These are phyloP conservation scores for Camelina hispida DNA, from an alignment of 345 rosid species.

Conservation along the genomic window DNA sequence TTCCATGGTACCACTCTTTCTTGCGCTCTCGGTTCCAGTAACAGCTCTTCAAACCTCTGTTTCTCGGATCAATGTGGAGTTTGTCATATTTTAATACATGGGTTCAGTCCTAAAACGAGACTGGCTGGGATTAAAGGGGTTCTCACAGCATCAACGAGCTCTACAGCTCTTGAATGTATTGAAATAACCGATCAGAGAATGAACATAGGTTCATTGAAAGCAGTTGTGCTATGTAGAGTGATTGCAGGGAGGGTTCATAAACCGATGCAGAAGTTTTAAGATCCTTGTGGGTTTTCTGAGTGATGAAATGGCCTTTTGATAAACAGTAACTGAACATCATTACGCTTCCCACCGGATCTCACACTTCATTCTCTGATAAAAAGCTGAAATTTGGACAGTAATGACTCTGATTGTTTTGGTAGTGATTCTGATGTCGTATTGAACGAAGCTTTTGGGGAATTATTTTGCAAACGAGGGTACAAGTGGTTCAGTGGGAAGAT, in stretches of 20 bases:
- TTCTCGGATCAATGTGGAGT: constrained; percentile 53
- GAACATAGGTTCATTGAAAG: constrained; percentile 37
- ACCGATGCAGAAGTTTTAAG: constrained; percentile 51
- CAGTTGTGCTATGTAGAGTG: constrained; percentile 69
- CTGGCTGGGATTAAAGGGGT: constrained; percentile 47
- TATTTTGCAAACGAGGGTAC: no score
- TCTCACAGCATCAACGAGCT: constrained; percentile 59
- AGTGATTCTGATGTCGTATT: no score
- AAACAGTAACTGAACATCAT: no score
- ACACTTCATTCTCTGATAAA: no score
- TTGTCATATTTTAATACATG: constrained; percentile 60
- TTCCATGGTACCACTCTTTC: constrained; percentile 59
- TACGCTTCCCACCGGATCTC: no score
- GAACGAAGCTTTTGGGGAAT: no score
- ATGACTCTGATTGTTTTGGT: no score
- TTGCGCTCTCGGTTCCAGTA: constrained; percentile 56
- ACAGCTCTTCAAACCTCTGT: constrained; percentile 54
- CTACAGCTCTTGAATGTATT: constrained; percentile 51
- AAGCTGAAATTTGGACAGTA: no score
- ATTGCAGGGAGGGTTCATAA: constrained; percentile 71
- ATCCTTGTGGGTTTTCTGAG: constrained; percentile 46
- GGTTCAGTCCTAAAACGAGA: constrained; percentile 49
- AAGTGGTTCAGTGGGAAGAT: no score
- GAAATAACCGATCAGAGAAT: constrained; percentile 25
- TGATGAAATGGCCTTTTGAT: no score